Evolutionary conservation across 768 basidiomycete genomes (phyloP), one percentile per base, ranked within the genome.

Genomic region (Boletellus emodensis): DNA sequence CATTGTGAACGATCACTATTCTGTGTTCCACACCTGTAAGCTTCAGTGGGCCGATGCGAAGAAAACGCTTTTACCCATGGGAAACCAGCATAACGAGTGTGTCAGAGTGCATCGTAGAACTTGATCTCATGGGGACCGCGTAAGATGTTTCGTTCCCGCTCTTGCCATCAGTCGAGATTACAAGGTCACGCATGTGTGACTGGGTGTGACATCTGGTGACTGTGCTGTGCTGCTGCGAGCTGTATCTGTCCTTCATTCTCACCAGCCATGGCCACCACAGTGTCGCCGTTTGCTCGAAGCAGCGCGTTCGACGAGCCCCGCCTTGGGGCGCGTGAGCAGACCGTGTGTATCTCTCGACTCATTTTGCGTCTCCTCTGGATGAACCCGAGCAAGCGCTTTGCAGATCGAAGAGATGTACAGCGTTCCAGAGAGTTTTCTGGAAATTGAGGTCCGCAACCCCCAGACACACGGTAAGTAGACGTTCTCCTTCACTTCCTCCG

Each of bases 341-440:
- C 80, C 53, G 82, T 83, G 63, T 69, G 68, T 58, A 54, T 35
- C 20, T 28, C 9, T 30, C 22, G 15, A 35, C 40, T 34, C 41
- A 13, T 45, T 52, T 42, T 48, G 34, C 44, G 48, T 54, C 40
- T 48, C 30, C 35, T 58, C 54, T 64, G 55, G 55, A 62, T 65
- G 62, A 66, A 66, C 65, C 54, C 66, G 59, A 63, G 61, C 65
- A 69, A 66, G 67, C 60, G 40, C 47, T 40, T 60, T 61, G 52
- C 69, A 93, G 87, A 89, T 96, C 61, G 94, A 97, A 71, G 94
- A 97, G 73, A 95, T 96, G 93, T 99, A 98, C 66, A 90, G 88
- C 58, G 86, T 95, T 6, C 95, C 95, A 33, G 94, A 97, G 71
- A 93, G 90, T 63, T 96, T 95, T 68, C 75, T 98, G 41, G 95